Base-by-base conservation (phyloP, 139 green algal species). In the Mesostigma viride region DNA sequence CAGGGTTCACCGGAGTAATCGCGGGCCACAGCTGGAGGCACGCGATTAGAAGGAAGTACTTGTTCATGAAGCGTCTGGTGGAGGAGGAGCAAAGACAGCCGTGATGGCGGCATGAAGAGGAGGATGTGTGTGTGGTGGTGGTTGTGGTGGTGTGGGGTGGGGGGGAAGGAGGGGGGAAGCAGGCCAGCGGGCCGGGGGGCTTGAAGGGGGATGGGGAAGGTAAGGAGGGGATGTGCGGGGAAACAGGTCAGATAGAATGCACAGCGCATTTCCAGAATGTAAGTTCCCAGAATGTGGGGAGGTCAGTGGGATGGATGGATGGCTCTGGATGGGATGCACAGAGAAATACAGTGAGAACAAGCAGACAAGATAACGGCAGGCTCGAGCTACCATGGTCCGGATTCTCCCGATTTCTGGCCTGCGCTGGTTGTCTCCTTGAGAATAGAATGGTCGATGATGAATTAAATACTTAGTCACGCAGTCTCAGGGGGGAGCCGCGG, bases 61-160 rank as follows among this genome's bases (percentile, higher is more conserved):
- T 70, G 70, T 77, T 77, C 58, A 75, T 66, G 53, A 75, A 75
- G 28, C 68, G 44, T 20, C 68, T 71, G 65, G n/a, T n/a, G n/a
- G n/a, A n/a, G n/a, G n/a, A n/a, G n/a, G n/a, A n/a, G n/a, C n/a
- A n/a, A n/a, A n/a, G n/a, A n/a, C 57, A 47, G 40, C 8, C 11
- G 14, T 24, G 40, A 51, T 8, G 40, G 40, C 11, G 40, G 8
- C 14, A 24, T 8, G 40, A 14, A 14, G 8, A 51, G 14, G 40
- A 51, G 40, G 8, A 51, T 51, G 40, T 51, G 8, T 8, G 40
- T 51, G 14, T 14, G 40, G 14, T 24, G n/a, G n/a, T n/a, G n/a
- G n/a, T n/a, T n/a, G n/a, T n/a, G n/a, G n/a, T n/a, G n/a, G n/a
- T n/a, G n/a, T n/a, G n/a, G n/a, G n/a, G n/a, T n/a, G n/a, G n/a